Percentiles rank a stretch among this genome's conserved stretches.
Conservation (phyloP, 169 alveolate species). For the Eimeria falciformis region DNA sequence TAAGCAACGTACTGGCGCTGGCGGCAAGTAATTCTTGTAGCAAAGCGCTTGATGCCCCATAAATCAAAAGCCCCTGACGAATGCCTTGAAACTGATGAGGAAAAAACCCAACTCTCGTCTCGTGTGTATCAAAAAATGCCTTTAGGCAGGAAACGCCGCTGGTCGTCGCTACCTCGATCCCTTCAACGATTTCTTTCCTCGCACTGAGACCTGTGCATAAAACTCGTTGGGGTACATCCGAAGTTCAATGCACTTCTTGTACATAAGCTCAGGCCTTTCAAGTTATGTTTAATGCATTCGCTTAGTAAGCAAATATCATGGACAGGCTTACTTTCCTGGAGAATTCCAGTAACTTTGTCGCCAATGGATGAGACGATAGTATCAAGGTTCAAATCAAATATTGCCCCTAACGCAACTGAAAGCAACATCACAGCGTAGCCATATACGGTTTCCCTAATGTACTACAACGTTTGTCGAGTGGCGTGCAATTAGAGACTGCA, state of each 20-base stretch:
- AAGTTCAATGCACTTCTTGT: not conserved
- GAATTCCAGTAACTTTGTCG: not conserved
- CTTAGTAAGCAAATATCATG: not conserved
- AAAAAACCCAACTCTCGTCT: constrained; percentile 4
- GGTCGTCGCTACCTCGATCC: constrained; percentile 46
- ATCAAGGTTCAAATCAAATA: not conserved
- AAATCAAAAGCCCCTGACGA: constrained; percentile 61
- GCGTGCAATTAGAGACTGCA: not conserved
- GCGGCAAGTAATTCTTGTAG: not conserved
- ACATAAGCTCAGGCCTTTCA: too few species aligned
- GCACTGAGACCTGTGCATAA: not conserved
- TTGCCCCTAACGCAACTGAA: constrained; percentile 23
- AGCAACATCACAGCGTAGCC: not conserved
- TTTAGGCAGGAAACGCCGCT: constrained; percentile 51
- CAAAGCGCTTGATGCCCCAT: constrained; percentile 14
- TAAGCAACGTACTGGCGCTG: too few species aligned
- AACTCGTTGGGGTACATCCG: too few species aligned
- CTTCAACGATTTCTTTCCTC: constrained; percentile 20
- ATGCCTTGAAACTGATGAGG: constrained; percentile 50
- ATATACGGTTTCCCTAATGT: not conserved
- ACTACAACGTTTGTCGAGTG: not conserved
- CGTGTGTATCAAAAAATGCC: not conserved
- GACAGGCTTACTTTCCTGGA: not conserved
- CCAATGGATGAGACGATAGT: not conserved
- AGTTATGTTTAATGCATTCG: not conserved